Base-by-base conservation (phyloP, 352 stramenopile genomes). In the Pythium brachiatum region DNA sequence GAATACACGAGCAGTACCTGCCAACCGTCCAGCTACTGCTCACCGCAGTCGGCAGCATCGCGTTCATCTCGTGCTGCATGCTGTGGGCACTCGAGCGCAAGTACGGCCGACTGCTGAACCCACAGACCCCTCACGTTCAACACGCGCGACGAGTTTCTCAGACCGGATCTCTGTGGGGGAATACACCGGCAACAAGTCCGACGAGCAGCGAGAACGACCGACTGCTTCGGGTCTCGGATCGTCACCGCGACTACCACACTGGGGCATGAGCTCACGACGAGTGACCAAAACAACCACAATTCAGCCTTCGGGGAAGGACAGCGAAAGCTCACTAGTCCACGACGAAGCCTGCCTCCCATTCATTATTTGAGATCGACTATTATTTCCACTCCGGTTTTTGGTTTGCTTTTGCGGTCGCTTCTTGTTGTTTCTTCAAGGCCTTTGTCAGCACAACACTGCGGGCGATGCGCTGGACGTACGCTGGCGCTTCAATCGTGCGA, bases 391-490 rank as follows among this genome's bases (percentile, higher is more conserved):
- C 79, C 6, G 79, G 78, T 31, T 88, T 88, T 26, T 89, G 77
- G 47, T 65, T 67, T 0, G 69, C 68, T 57, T 73, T 79, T 13
- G 62, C 51, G 20, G 36, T 47, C 26, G 72, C 66, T 64, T 86
- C 74, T 18, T 87, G 73, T 43, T 91, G 79, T 9, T 84, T 72
- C 50, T 83, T 74, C 15, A 91, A 59, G 9, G 78, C 75, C 43
- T 92, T 94, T 2, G 79, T 87, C 11, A 93, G 61, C 23, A 78
- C 81, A 23, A 93, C 79, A 41, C 81, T 92, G 21, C 82, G 72
- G 7, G 86, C 86, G n/a, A 94, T 95, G 32, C 83, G 83, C 46
- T 93, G 78, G 25, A 94, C 82, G 56, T 93, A 95, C n/a, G 74
- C 77, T 13, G 86, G 86, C 1, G 83, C 84, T 47, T 94, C 77